Evolutionary conservation across 2,329 filamentous ascomycete genomes (phyloP).

Genomic region (Penicillium thymicola): DNA sequence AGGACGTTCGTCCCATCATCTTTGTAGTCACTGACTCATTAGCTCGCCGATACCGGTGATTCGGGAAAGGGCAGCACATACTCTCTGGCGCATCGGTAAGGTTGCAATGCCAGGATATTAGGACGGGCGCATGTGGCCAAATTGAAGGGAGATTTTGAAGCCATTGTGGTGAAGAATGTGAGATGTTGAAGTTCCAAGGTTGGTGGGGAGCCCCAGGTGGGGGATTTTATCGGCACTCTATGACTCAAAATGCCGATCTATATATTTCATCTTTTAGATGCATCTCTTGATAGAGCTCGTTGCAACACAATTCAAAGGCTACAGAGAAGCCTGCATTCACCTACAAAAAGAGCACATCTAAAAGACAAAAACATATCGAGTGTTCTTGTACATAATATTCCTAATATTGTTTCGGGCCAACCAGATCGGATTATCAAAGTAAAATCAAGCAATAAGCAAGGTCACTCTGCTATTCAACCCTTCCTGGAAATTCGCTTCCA

Average conservation of each 20-base stretch:
- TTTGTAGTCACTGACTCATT: conserved; percentile 80
- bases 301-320: too few species aligned
- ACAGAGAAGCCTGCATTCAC: too few species aligned
- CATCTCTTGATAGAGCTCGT: too few species aligned
- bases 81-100: conserved; percentile 80
- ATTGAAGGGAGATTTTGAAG: conserved; percentile 59
- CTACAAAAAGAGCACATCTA: too few species aligned
- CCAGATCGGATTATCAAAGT: too few species aligned
- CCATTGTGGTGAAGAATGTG: conserved; percentile 30
- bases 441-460: too few species aligned
- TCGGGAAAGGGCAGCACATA: conserved; percentile 49
- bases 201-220: background rate
- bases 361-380: too few species aligned
- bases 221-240: conserved; percentile 6
- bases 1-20: conserved; percentile 95
- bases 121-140: conserved; percentile 70
- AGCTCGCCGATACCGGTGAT: conserved; percentile 14
- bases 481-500: too few species aligned
- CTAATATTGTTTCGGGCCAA: too few species aligned
- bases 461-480: too few species aligned
- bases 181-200: background rate
- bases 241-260: conserved; percentile 11
- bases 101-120: conserved; percentile 73
- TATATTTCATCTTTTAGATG: background rate
- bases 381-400: too few species aligned